Percentiles rank a stretch among this genome's conserved stretches.
Conservation (phyloP, 805 yeast species). For the Lipomyces anomalus region DNA sequence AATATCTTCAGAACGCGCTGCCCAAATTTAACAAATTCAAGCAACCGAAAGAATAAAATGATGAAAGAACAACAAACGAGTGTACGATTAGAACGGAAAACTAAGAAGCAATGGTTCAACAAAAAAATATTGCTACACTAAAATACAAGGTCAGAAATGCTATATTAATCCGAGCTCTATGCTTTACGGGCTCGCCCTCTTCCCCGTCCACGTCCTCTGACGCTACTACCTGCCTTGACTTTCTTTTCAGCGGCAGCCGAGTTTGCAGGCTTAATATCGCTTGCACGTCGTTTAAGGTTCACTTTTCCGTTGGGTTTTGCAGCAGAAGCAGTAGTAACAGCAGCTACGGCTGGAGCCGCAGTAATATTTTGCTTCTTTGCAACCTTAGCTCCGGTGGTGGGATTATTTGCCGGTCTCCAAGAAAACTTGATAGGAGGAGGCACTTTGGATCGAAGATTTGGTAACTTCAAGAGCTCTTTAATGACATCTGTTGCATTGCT, state of each 20-base stretch:
- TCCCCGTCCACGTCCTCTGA: not conserved
- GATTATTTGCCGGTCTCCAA: constrained; percentile 13
- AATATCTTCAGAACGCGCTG: not conserved
- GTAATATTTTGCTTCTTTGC: not conserved
- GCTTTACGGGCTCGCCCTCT: not conserved
- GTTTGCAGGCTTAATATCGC: not conserved
- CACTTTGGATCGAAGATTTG: constrained; percentile 3
- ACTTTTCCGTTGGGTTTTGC: constrained; percentile 3
- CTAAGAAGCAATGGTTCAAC: too few relatives aligned
- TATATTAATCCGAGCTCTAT: not conserved
- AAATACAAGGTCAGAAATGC: not conserved
- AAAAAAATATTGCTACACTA: too few relatives aligned
- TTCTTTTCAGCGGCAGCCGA: constrained; percentile 3
- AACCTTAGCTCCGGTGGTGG: not conserved
- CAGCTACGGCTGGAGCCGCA: not conserved
- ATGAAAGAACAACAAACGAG: too few relatives aligned
- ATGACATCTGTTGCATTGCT: constrained; percentile 10
- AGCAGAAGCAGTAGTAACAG: not conserved
- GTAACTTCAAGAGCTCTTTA: constrained; percentile 16
- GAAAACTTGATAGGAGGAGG: constrained; percentile 22
- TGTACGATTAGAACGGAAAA: too few relatives aligned
- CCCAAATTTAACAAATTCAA: not conserved
- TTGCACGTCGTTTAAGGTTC: constrained; percentile 7
- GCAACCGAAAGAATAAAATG: not conserved
- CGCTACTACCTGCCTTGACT: not conserved